Evolutionary conservation across 495 filamentous ascomycete species (phyloP), one percentile per base, ranked within the genome.

Genomic region (Lasiosphaeria hispida): DNA sequence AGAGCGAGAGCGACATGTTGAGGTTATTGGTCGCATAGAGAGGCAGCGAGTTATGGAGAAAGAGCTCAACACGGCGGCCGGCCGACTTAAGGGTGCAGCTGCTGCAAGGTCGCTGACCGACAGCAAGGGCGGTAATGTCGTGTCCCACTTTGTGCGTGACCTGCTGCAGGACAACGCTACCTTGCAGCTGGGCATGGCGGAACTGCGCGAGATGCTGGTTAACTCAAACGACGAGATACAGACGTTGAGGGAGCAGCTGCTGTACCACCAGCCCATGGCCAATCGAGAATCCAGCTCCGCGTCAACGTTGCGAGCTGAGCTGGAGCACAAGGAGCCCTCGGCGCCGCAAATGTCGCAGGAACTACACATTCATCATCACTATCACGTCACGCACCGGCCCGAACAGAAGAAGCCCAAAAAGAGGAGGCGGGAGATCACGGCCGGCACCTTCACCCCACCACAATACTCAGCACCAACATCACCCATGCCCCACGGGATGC

Each of bases 141-240:
- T 97, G 7, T 92, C 89, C 36, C 88, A 91, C 64, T 97, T 98
- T 58, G 93, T 98, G 54, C 91, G 91, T 66, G 93, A 97, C 64
- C 92, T 98, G 44, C 73, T 98, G 37, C 89, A 95, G 65, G 93
- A 98, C 68, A 98, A 98, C 67, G 90, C 90, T 11, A 95, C 91
- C 62, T 76, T 98, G 48, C 93, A 97, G 67, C 80, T 91, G 53
- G 91, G 89, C 10, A 92, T 96, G 48, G 83, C 90, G 54, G 93
- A 98, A 71, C 75, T 98, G 36, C 80, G 93, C 14, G 92, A 96
- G 68, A 87, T 97, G 88, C 79, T 98, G 23, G 82, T 89, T 59
- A 91, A 82, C 64, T 95, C 92, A n/a, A 95, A 97, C 67, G 87
- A 96, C 64, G 93, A 97, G 69, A 91, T 97, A 8, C 87, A 96